Evolutionary conservation across 768 basidiomycete genomes (phyloP).

Genomic region (Boletus rufocinnamomeus): DNA sequence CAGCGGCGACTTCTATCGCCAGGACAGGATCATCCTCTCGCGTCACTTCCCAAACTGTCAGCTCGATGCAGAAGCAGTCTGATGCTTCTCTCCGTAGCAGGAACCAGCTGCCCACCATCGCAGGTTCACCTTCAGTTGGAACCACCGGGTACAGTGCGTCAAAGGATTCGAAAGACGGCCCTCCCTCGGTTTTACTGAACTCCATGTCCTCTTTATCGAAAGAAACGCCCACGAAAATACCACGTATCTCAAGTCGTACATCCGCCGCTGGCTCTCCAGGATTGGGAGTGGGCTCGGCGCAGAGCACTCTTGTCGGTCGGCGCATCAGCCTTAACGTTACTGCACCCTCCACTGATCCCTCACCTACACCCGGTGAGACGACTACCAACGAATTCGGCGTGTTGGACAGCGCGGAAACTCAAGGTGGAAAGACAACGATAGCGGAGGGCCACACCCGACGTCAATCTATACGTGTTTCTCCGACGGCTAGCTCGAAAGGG

Average conservation of each 20-base stretch:
- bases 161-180: slow-evolving; percentile 59
- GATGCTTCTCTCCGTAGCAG: slow-evolving; percentile 78
- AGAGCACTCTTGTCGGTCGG: slow-evolving; percentile 50
- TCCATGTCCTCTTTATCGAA: slow-evolving; percentile 57
- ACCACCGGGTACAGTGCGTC: slow-evolving; percentile 52
- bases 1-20: slow-evolving; percentile 43
- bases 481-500: slow-evolving; percentile 58
- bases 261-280: slow-evolving; percentile 76
- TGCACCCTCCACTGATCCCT: slow-evolving; percentile 62
- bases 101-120: slow-evolving; percentile 84
- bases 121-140: slow-evolving; percentile 89
- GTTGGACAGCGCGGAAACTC: slow-evolving; percentile 59
- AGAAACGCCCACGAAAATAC: slow-evolving; percentile 92
- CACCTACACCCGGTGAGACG: slow-evolving; percentile 52
- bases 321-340: slow-evolving; percentile 66
- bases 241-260: slow-evolving; percentile 84
- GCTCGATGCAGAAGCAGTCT: slow-evolving; percentile 86
- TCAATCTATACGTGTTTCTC: slow-evolving; percentile 64
- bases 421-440: slow-evolving; percentile 41
- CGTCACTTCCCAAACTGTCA: slow-evolving; percentile 78
- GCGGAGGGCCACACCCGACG: slow-evolving; percentile 46
- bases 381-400: slow-evolving; percentile 80
- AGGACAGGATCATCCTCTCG: slow-evolving; percentile 54
- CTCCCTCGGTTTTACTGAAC: slow-evolving; percentile 55
- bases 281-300: slow-evolving; percentile 58